phyloP scores from a whole-genome alignment of 805 yeast genomes.

The Saturnispora zaruensis region DNA sequence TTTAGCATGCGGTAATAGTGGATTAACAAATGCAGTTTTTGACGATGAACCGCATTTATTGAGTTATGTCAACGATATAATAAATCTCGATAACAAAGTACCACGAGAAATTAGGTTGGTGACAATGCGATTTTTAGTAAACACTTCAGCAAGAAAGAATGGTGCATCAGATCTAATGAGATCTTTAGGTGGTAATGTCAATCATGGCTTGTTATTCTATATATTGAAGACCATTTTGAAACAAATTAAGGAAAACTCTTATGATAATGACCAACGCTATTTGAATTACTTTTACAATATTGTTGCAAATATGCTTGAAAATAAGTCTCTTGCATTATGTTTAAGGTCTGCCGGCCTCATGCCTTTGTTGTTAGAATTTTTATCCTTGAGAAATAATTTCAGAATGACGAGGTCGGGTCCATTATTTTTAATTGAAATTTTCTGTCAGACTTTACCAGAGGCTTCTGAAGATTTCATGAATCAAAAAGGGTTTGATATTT shows the following conservation, averaged over 20 bases:
- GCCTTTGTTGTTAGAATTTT: conserved; percentile 52
- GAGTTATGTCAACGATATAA: conserved; percentile 59
- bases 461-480: conserved; percentile 56
- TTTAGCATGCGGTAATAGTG: conserved; percentile 52
- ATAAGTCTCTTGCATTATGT: conserved; percentile 45
- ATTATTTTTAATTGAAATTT: conserved; percentile 44
- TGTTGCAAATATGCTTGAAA: conserved; percentile 51
- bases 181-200: conserved; percentile 75
- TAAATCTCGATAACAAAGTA: conserved; percentile 55
- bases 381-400: conserved; percentile 42
- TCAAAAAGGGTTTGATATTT: conserved; percentile 52
- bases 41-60: conserved; percentile 67
- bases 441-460: conserved; percentile 37
- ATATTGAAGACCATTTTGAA: conserved; percentile 56
- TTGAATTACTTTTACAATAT: conserved; percentile 45
- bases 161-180: conserved; percentile 74
- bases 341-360: conserved; percentile 71
- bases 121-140: conserved; percentile 60
- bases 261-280: conserved; percentile 20
- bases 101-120: conserved; percentile 47
- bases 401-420: conserved; percentile 58
- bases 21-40: conserved; percentile 55
- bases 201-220: conserved; percentile 76
- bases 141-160: conserved; percentile 54
- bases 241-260: conserved; percentile 31